Evolutionary conservation across 176 grass and related monocot genomes (phyloP), one percentile per base, ranked within the genome.

Genomic region (Aegilops umbellulata): DNA sequence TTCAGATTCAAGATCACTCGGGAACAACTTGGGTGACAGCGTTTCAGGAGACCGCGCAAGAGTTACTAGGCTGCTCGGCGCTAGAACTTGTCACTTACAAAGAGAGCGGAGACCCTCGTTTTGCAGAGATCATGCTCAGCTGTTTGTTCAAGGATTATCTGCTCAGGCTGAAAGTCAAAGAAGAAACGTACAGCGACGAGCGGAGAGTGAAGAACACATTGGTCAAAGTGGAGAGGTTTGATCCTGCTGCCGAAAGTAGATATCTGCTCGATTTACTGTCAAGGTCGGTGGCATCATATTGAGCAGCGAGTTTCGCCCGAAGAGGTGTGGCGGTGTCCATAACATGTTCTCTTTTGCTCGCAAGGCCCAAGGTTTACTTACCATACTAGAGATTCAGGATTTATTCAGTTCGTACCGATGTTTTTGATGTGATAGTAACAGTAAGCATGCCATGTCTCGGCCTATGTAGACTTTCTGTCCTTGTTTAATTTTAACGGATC

Each of bases 1-100:
- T 90, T 61, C 92, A 93, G 80, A 88, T 98, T 64, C 97, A 96
- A 89, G 97, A 98, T 90, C 94, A 96, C 84, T 87, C 94, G 2
- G 97, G 94, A 79, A 88, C 85, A 60, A 83, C 90, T 57, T 96
- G 85, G 88, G 90, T 92, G 20, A 98, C 97, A 34, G 92, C 97
- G 64, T 98, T 98, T 44, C 94, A 98, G 69, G 94, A 98, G 77
- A 44, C 88, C 5, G 97, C 88, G 6, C 91, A 92, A 61, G 97
- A 98, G 31, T 73, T 98, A 66, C 85, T 95, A 63, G 92, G 94
- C 84, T 92, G 81, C 85, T 79, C 94, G 3, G 94, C 97, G 0
- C 88, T 68, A 65, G 97, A 96, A 14, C 89, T 99, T 11, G 66
- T 91, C 61, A 88, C 42, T 55, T 84, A 91, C 6, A 94, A 89